A percentile compares a stretch with the other conserved stretches of the same genome.
phyloP scores from a whole-genome alignment of 352 stramenopile species.

The Halophytophthora batemanensis region DNA sequence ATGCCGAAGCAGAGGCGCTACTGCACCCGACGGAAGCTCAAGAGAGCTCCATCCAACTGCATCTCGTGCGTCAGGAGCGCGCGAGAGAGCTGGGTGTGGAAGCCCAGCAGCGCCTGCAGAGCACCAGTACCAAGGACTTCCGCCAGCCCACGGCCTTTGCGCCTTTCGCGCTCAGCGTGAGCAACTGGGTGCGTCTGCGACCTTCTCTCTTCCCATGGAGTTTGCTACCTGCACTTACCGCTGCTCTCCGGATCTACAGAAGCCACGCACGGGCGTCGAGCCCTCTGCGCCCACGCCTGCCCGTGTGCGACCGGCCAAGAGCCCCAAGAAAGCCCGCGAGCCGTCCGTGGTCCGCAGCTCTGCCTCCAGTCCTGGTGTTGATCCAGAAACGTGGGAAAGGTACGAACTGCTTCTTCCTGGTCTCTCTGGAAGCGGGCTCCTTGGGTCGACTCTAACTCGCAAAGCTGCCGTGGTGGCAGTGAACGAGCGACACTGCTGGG shows the following conservation, averaged over 20 bases:
- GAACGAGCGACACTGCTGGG: slow-evolving; percentile 50
- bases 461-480: slow-evolving; percentile 16
- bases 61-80: slow-evolving; percentile 51
- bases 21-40: slow-evolving; percentile 56
- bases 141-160: slow-evolving; percentile 41
- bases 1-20: slow-evolving; percentile 12
- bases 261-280: too few species aligned
- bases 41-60: slow-evolving; percentile 53
- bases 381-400: slow-evolving; percentile 44
- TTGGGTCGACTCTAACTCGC: not conserved
- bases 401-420: slow-evolving; percentile 4
- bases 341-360: too few species aligned
- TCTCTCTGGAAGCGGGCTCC: not conserved
- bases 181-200: slow-evolving; percentile 35
- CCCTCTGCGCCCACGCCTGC: too few species aligned
- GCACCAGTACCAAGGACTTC: slow-evolving; percentile 49
- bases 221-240: too few species aligned
- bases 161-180: slow-evolving; percentile 63
- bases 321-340: slow-evolving; percentile 20
- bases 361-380: too few species aligned
- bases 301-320: too few species aligned
- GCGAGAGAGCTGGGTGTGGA: slow-evolving; percentile 37
- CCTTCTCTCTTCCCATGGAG: not conserved
- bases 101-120: slow-evolving; percentile 21
- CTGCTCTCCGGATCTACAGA: too few species aligned